phyloP scores from a whole-genome alignment of 2,329 filamentous ascomycete genomes.

The Sphaceloma murrayae region DNA sequence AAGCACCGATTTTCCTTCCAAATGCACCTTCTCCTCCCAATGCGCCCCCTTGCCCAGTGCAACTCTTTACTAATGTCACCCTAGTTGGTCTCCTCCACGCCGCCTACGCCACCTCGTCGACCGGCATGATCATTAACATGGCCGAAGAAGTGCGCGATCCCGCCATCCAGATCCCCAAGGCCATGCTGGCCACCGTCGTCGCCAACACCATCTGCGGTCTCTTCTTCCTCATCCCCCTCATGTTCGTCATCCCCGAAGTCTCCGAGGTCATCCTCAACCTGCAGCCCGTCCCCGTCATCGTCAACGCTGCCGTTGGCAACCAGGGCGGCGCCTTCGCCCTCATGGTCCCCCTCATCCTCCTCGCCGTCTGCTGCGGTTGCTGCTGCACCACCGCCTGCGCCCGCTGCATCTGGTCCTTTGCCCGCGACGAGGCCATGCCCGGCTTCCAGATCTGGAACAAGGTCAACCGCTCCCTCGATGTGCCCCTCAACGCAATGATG shows the following conservation, averaged over 20 bases:
- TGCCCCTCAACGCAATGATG: constrained; percentile 64
- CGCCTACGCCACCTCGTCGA: constrained; percentile 64
- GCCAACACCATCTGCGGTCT: constrained; percentile 59
- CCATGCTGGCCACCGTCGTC: constrained; percentile 57
- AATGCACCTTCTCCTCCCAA: constrained; percentile 1
- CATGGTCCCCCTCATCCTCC: constrained; percentile 54
- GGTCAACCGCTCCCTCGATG: constrained; percentile 52
- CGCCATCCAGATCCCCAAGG: constrained; percentile 59
- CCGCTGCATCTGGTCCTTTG: constrained; percentile 59
- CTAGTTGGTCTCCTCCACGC: constrained; percentile 60
- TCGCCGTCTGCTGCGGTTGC: constrained; percentile 57
- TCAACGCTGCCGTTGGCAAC: constrained; percentile 53
- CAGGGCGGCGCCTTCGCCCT: constrained; percentile 52
- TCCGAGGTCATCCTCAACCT: constrained; percentile 38
- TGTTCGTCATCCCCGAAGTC: constrained; percentile 60
- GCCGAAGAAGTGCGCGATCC: constrained; percentile 62
- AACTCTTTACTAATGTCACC: constrained; percentile 23
- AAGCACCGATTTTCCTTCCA: neutral
- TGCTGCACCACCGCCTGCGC: constrained; percentile 61
- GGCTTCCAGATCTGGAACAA: constrained; percentile 51
- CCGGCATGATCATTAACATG: constrained; percentile 73
- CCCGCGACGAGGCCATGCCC: constrained; percentile 60
- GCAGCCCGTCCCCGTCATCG: constrained; percentile 57
- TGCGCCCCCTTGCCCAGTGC: no score
- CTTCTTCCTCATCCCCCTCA: constrained; percentile 57